Base-by-base conservation (phyloP, 2,329 filamentous ascomycete species). In the Paraphaeosphaeria sporulosa region DNA sequence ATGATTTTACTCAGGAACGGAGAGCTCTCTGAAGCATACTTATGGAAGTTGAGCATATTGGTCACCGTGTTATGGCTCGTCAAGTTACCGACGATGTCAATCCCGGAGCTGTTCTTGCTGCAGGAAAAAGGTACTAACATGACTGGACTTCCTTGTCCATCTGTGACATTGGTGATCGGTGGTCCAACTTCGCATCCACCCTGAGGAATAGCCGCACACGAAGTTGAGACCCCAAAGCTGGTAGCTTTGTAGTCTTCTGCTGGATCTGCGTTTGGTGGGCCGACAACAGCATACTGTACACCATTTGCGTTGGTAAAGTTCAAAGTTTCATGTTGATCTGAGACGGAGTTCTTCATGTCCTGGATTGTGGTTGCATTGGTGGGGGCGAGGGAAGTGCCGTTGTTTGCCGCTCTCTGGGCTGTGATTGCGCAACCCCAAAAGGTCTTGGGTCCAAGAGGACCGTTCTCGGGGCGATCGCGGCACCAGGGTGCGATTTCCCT, bases 401-500 rank as follows among this genome's bases (percentile, higher is more conserved):
- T 54, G 23, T 55, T 32, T 23, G 49, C 36, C n/a, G 57, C 57
- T 19, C 30, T 4, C 21, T 55, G 50, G 23, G 34, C 23, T 27
- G 55, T 53, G 10, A 64, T 57, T 5, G 57, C 61, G 53, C 64
- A 66, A 13, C 61, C 57, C 57, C 57, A 67, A 34, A 62, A 64
- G 40, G 55, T 50, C 27, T 54, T 57, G 5, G 60, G 52, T 17
- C 52, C 49, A 10, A 42, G 9, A 12, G 50, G 47, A 6, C 64
- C 63, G 17, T 46, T 19, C 15, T 23, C n/a, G 7, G 47, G 53
- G n/a, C 60, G 51, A 40, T 62, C 49, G 13, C 55, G n/a, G 46
- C 65, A 67, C 63, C 63, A 64, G 12, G 65, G 55, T 25, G 65
- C 60, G 1, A 67, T 44, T 17, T 55, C 49, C 25, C 63, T 49